Percentiles rank a stretch among this genome's conserved stretches.
Evolutionary conservation across 805 yeast species (phyloP).

Genomic region (Schizosaccharomyces japonicus): DNA sequence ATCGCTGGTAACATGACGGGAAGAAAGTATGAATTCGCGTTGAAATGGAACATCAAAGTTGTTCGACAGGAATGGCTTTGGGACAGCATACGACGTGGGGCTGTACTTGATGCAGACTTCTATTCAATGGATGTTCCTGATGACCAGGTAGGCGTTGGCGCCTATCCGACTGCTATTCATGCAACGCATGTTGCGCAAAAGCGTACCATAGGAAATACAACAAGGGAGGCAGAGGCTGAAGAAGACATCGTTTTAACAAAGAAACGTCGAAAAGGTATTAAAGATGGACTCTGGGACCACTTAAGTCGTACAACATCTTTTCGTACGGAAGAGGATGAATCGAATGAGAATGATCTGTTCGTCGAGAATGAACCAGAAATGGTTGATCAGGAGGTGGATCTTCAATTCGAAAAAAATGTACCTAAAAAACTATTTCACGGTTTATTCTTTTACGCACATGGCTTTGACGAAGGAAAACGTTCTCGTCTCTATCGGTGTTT

Average conservation of each 20-base stretch:
- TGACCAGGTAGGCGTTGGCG: constrained; percentile 16
- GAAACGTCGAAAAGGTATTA: not conserved
- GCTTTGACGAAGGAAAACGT: not conserved
- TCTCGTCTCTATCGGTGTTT: not conserved
- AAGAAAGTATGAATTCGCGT: constrained; percentile 17
- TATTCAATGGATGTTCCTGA: constrained; percentile 14
- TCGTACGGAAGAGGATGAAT: not conserved
- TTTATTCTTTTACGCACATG: not conserved
- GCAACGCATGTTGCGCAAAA: not conserved
- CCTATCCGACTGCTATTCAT: constrained; percentile 9
- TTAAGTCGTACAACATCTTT: not conserved
- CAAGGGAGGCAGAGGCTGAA: too few relatives aligned
- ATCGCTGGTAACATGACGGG: constrained; percentile 14
- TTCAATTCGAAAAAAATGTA: not conserved
- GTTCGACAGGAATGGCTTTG: constrained; percentile 23
- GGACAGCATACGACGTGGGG: constrained; percentile 20
- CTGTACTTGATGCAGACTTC: constrained; percentile 19
- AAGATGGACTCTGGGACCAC: not conserved
- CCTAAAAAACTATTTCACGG: not conserved
- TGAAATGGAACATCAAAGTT: constrained; percentile 19
- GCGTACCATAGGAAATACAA: not conserved
- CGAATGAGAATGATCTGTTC: not conserved
- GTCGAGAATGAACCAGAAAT: not conserved
- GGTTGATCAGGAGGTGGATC: not conserved
- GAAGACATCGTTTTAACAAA: too few relatives aligned